Evolutionary conservation across 306 rosid species (phyloP).

Genomic region (Vigna angularis): DNA sequence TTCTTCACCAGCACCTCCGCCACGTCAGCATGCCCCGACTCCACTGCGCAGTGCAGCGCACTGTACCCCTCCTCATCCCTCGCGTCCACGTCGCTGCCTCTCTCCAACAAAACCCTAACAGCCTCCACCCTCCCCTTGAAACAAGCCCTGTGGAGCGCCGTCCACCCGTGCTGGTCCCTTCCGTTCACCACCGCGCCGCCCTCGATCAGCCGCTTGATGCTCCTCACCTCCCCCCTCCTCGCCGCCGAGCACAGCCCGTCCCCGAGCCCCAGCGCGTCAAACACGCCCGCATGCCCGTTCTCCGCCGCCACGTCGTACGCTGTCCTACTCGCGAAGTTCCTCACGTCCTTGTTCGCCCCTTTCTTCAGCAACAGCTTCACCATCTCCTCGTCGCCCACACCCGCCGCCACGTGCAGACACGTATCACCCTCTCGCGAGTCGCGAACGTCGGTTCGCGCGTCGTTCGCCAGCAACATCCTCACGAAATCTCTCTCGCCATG

Average conservation of each 20-base stretch:
- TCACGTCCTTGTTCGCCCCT: constrained; percentile 75
- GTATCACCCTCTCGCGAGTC: constrained; percentile 57
- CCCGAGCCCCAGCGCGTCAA: constrained; percentile 67
- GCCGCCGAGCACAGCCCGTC: constrained; percentile 69
- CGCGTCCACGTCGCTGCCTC: constrained; percentile 61
- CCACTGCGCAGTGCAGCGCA: constrained; percentile 75
- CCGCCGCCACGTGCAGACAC: constrained; percentile 71
- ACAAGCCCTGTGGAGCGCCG: constrained; percentile 76
- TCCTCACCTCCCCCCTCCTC: constrained; percentile 74
- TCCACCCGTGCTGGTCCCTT: constrained; percentile 78
- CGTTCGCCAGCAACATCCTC: constrained; percentile 64
- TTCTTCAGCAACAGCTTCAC: constrained; percentile 68
- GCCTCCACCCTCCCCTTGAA: constrained; percentile 70
- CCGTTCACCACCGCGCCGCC: constrained; percentile 68
- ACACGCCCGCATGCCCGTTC: constrained; percentile 61
- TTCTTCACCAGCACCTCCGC: constrained; percentile 71
- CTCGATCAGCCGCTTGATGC: constrained; percentile 53
- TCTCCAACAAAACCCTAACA: constrained; percentile 56
- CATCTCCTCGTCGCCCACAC: constrained; percentile 65
- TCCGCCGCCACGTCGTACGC: constrained; percentile 69
- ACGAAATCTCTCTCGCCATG: constrained; percentile 61
- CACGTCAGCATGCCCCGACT: constrained; percentile 66
- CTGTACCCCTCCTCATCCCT: constrained; percentile 79
- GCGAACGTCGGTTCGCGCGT: constrained; percentile 52
- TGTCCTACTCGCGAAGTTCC: constrained; percentile 53